Conservation (phyloP, 768 basidiomycete genomes). For the Tubosaeta sp. region DNA sequence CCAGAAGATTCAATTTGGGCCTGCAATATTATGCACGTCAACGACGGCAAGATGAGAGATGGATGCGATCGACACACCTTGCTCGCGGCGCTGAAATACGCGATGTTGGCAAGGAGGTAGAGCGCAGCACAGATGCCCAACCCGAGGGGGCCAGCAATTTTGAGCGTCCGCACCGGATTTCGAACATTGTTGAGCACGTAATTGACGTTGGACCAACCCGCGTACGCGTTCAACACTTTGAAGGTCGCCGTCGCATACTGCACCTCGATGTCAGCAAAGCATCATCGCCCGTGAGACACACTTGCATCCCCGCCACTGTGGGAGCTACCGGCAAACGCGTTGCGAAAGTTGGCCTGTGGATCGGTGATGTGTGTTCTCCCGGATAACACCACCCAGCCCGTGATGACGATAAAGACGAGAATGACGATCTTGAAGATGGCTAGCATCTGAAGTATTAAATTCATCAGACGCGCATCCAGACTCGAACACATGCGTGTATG, state of each 20-base stretch:
- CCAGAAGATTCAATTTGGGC: conserved; percentile 45
- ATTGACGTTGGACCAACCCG: conserved; percentile 55
- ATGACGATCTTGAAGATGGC: conserved; percentile 53
- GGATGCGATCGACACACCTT: conserved; percentile 9
- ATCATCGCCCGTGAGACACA: background rate
- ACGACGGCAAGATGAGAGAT: background rate
- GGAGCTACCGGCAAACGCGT: conserved; percentile 55
- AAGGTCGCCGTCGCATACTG: conserved; percentile 60
- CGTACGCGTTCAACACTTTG: conserved; percentile 48
- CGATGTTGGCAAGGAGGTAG: conserved; percentile 54
- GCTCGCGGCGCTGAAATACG: conserved; percentile 45
- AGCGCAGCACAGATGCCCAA: conserved; percentile 49
- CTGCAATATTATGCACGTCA: conserved; percentile 16
- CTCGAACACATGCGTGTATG: background rate
- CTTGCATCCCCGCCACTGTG: conserved; percentile 46
- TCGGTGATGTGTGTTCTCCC: conserved; percentile 54
- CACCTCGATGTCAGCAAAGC: background rate
- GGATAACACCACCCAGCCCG: conserved; percentile 58
- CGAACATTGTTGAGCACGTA: conserved; percentile 60
- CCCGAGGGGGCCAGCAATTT: conserved; percentile 58
- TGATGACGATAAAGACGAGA: conserved; percentile 50
- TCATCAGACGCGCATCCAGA: conserved; percentile 10
- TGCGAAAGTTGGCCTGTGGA: conserved; percentile 53
- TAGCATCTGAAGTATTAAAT: conserved; percentile 28
- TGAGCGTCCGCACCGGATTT: conserved; percentile 55